phyloP scores from a whole-genome alignment of 495 filamentous ascomycete genomes.

The Pyrenula aspistea region DNA sequence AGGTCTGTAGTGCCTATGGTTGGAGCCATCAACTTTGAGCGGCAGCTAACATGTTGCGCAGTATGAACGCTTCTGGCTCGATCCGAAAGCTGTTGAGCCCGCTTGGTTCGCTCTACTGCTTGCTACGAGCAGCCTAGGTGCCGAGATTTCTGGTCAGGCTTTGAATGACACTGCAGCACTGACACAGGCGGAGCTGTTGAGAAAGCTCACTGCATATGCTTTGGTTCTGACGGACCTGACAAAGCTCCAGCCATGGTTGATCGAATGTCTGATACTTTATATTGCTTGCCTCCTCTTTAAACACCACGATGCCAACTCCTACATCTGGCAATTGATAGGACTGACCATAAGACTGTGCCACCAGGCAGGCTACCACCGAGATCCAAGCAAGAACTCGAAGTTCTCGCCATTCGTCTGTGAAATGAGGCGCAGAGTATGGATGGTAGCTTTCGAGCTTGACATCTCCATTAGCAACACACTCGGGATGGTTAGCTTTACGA shows the following conservation, averaged over 20 bases:
- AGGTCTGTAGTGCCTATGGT: not conserved
- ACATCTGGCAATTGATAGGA: not conserved
- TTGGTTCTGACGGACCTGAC: not conserved
- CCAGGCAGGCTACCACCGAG: not conserved
- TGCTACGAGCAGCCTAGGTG: not conserved
- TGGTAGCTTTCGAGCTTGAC: not conserved
- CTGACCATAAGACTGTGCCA: not conserved
- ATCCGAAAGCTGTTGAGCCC: not conserved
- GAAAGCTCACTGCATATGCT: not conserved
- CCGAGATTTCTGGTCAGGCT: not conserved
- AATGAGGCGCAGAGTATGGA: not conserved
- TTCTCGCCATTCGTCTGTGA: not conserved
- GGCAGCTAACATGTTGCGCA: not conserved
- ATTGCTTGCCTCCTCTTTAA: not conserved
- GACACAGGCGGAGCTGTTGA: not conserved
- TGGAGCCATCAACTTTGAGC: not conserved
- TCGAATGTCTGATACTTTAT: not conserved
- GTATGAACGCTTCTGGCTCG: not conserved
- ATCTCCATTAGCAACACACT: not conserved
- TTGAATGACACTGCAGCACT: not conserved
- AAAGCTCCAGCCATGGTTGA: not conserved
- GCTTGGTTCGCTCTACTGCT: not conserved
- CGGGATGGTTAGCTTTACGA: not conserved
- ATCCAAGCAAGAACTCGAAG: not conserved
- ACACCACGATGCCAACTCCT: not conserved